phyloP scores from a whole-genome alignment of 202 grass and related monocot species.

The Schoenoplectus tabernaemontani region DNA sequence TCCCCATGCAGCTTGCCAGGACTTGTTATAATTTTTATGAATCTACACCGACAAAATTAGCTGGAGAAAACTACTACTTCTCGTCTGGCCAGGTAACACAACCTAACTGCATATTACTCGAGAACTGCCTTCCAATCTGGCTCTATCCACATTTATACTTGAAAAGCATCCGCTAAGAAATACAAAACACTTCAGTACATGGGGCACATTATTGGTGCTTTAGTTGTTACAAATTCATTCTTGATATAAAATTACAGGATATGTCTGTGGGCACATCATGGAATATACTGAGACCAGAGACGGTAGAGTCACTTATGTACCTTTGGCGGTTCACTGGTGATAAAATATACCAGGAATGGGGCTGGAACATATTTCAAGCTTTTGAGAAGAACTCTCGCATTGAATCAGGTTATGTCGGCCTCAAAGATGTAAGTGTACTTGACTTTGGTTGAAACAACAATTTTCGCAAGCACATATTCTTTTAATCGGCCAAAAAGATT shows the following conservation, averaged over 20 bases:
- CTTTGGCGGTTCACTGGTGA: slow-evolving; percentile 87
- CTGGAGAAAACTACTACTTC: slow-evolving; percentile 94
- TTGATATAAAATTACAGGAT: slow-evolving; percentile 46
- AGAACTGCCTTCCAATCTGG: neutral
- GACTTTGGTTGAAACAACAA: neutral
- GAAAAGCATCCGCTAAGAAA: neutral
- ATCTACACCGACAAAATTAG: slow-evolving; percentile 89
- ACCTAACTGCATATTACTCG: neutral
- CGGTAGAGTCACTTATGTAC: slow-evolving; percentile 92
- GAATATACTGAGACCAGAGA: slow-evolving; percentile 99
- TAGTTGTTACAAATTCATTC: neutral
- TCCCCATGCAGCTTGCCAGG: slow-evolving; percentile 56
- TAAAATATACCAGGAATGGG: slow-evolving; percentile 99
- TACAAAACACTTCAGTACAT: neutral
- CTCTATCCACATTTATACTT: neutral
- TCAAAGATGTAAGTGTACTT: slow-evolving; percentile 69
- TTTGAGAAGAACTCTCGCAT: slow-evolving; percentile 97
- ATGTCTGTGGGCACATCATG: slow-evolving; percentile 94
- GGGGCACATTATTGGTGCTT: neutral
- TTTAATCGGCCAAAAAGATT: neutral
- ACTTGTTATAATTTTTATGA: slow-evolving; percentile 99
- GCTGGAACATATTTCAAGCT: slow-evolving; percentile 98
- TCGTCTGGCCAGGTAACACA: slow-evolving; percentile 50
- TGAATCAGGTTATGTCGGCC: slow-evolving; percentile 91
- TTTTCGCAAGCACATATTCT: neutral